These are phyloP conservation scores for Coriolopsis trogii DNA, from an alignment of 1,284 basidiomycete species.

Conservation along the genomic window DNA sequence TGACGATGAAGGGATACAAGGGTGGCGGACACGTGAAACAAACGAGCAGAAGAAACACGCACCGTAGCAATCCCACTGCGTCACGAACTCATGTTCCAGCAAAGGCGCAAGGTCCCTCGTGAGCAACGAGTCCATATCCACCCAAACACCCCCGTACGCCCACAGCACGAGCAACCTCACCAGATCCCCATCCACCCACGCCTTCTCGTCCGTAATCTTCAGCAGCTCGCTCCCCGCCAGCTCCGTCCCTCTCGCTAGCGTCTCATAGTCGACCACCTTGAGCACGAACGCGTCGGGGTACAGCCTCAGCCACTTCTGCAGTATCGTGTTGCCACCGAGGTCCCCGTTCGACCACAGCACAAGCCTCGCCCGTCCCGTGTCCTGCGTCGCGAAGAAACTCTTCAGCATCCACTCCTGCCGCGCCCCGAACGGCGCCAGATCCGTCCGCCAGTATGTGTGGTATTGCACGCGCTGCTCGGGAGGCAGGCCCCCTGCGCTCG, in stretches of 20 bases:
- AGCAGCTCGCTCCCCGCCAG: constrained; percentile 67
- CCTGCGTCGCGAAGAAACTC: constrained; percentile 90
- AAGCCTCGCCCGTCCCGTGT: constrained; percentile 62
- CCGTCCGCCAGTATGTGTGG: constrained; percentile 91
- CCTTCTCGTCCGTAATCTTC: constrained; percentile 68
- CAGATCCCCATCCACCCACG: constrained; percentile 94
- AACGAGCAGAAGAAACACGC: constrained; percentile 30
- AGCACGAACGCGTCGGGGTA: constrained; percentile 77
- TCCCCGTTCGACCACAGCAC: constrained; percentile 90
- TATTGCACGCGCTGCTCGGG: constrained; percentile 60
- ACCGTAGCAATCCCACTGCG: constrained; percentile 97
- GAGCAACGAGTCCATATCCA: constrained; percentile 93
- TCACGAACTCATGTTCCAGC: constrained; percentile 91
- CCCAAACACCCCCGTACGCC: constrained; percentile 90
- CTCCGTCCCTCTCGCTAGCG: constrained; percentile 74
- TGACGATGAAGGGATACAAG: not conserved
- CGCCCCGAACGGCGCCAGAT: constrained; percentile 75
- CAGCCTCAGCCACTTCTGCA: constrained; percentile 59
- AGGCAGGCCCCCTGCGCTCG: constrained; percentile 8
- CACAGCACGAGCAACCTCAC: constrained; percentile 86
- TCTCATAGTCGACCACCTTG: constrained; percentile 65
- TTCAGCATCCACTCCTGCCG: constrained; percentile 88
- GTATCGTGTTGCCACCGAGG: constrained; percentile 58
- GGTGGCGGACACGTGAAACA: not conserved
- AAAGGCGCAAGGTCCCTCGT: constrained; percentile 84